Evolutionary conservation across 208 protist genomes (phyloP), one percentile per base, ranked within the genome.

Genomic region (Acanthamoeba quina): DNA sequence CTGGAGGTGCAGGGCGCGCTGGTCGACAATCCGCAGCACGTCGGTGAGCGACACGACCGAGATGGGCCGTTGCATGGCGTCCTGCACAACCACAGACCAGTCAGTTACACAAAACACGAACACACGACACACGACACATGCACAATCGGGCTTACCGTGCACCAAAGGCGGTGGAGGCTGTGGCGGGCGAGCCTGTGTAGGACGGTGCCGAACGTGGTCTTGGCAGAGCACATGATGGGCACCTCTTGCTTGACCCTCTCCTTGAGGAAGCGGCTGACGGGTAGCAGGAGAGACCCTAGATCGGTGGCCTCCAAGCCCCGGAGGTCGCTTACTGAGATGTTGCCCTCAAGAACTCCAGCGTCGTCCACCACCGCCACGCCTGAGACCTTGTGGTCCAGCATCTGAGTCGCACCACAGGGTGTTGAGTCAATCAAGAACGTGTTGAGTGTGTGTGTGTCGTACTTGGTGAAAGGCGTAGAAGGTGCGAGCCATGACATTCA

Each of bases 391-490:
- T 86, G 44, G 49, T 86, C 78, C 49, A 86, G 49, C 78, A 86
- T 86, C 78, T 86, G 37, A 24, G 26, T 26, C 29, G 24, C 13
- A 34, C 6, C 34, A 11, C n/a, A n/a, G n/a, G n/a, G n/a, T n/a
- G n/a, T n/a, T n/a, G n/a, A n/a, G n/a, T n/a, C n/a, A n/a, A n/a
- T n/a, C n/a, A n/a, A n/a, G n/a, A n/a, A 80, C 17, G 24, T n/a
- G 24, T 0, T 34, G 37, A 1, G 62, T 68, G 19, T 29, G 26
- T 9, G 11, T 37, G 29, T 11, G 64, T 2, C 7, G 44, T 56
- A 58, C 76, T 41, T 83, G 44, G 29, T 86, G 49, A 29, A 86
- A 86, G 44, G 78, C 78, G 52, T 86, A 86, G 26, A 86, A 44
- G 11, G 47, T 62, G 26, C 78, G 41, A 10, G 78, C 41, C 78